phyloP scores from a whole-genome alignment of 2,329 filamentous ascomycete species.

The Coniochaeta pulveracea region DNA sequence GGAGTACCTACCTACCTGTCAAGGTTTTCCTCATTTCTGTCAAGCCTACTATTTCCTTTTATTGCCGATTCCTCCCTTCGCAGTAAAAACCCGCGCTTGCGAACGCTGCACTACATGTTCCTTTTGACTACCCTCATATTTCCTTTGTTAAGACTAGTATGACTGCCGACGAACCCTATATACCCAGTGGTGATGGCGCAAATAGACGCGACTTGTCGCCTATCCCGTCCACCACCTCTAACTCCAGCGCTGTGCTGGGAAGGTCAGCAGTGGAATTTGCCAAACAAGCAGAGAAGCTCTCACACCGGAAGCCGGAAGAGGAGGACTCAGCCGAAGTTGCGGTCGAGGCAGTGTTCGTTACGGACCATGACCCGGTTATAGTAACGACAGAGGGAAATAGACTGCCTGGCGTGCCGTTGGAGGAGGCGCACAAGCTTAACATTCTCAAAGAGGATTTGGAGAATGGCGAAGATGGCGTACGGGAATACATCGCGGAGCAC shows the following conservation, averaged over 20 bases:
- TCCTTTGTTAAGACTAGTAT: too few species aligned
- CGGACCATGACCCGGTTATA: slow-evolving; percentile 61
- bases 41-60: too few species aligned
- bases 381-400: slow-evolving; percentile 55
- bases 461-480: slow-evolving; percentile 13
- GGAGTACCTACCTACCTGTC: too few species aligned
- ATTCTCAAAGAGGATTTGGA: slow-evolving; percentile 39
- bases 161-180: too few species aligned
- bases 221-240: slow-evolving; percentile 1
- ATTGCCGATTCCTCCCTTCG: too few species aligned
- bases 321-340: slow-evolving; percentile 33
- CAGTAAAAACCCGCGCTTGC: too few species aligned
- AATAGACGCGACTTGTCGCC: neutral
- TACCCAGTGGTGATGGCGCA: too few species aligned
- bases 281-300: slow-evolving; percentile 49
- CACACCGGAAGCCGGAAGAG: slow-evolving; percentile 23
- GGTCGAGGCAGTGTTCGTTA: slow-evolving; percentile 52
- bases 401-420: slow-evolving; percentile 56
- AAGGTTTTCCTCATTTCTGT: too few species aligned
- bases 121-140: too few species aligned
- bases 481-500: slow-evolving; percentile 12
- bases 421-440: slow-evolving; percentile 63
- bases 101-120: too few species aligned
- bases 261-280: slow-evolving; percentile 43
- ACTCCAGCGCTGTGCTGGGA: slow-evolving; percentile 16